These are phyloP conservation scores for Orbilia brochopaga DNA, from an alignment of 2,329 filamentous ascomycete genomes.

Conservation along the genomic window DNA sequence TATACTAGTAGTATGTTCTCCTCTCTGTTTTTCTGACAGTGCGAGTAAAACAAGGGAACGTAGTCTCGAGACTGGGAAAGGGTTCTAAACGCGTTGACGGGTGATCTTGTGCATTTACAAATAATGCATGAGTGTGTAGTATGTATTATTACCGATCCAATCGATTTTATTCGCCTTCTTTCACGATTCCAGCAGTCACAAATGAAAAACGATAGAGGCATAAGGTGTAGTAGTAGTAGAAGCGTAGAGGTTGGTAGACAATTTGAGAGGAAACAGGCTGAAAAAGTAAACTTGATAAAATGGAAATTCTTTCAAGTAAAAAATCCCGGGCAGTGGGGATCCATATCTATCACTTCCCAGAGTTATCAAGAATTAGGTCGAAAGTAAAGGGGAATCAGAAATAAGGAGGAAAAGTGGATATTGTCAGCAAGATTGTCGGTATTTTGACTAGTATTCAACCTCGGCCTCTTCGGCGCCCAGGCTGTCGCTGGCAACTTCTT, in stretches of 20 bases:
- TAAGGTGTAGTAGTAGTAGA: too few relatives aligned
- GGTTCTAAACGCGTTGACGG: too few relatives aligned
- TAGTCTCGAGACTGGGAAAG: too few relatives aligned
- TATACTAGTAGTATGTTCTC: too few relatives aligned
- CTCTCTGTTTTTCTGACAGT: too few relatives aligned
- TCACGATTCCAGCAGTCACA: not conserved
- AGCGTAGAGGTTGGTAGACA: too few relatives aligned
- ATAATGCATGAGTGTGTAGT: not conserved
- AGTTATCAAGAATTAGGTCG: conserved; percentile 10
- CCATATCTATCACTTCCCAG: too few relatives aligned
- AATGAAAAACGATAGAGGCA: too few relatives aligned
- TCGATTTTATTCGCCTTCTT: not conserved
- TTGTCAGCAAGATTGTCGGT: conserved; percentile 29
- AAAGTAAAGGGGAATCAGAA: conserved; percentile 31
- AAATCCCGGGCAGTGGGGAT: too few relatives aligned
- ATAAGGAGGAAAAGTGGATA: conserved; percentile 9
- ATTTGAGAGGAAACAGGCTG: conserved; percentile 52
- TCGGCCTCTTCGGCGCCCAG: conserved; percentile 82
- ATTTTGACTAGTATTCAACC: conserved; percentile 79
- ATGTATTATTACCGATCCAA: not conserved
- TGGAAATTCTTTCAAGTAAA: conserved; percentile 56
- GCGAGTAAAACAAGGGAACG: not conserved
- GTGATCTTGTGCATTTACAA: not conserved
- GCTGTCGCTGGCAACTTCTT: conserved; percentile 96
- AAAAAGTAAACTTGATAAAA: conserved; percentile 58